Base-by-base conservation (phyloP, 129 eudicot genomes). In the Centaurea solstitialis region DNA sequence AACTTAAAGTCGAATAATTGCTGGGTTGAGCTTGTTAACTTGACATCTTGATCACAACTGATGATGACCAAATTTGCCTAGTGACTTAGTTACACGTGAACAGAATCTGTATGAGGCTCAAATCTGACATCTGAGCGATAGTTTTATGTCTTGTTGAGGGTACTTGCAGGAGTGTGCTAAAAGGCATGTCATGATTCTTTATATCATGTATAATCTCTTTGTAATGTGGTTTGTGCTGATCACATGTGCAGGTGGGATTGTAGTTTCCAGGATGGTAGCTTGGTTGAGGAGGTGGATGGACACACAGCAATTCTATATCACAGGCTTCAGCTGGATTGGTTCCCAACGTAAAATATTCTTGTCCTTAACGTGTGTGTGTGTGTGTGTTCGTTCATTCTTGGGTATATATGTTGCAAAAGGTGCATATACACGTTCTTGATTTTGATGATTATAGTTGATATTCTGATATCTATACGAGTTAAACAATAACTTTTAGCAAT, bases 251-350 rank as follows among this genome's bases (percentile, higher is more conserved):
- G 99, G 89, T 96, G 99, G 99, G 99, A 96, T 78, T 93, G 92
- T 88, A 87, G 92, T 85, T 96, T 96, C 87, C 99, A 91, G 85
- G 88, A 85, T 76, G 99, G 99, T 81, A 96, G 99, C 80, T 85
- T 96, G 85, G 99, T 96, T 64, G 98, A 96, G 80, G 99, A 96
- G 88, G 99, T 96, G 70, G 99, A 96, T 88, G 99, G 99, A 68
- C 99, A 96, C 81, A 96, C 99, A 4, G 99, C 99, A 77, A 77
- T 96, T 76, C 87, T 96, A 38, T 91, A 96, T 89, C 99, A 96
- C 80, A 82, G 94, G 74, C 98, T 96, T 72, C 99, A 85, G 87
- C 88, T 96, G 23, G 99, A 96, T 76, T 96, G 99, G 99, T 96
- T 93, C 76, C 91, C 99, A 20, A 90, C 82, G 99, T 96, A 96